Conservation (phyloP, 768 basidiomycete species). For the Boletellus ananas region DNA sequence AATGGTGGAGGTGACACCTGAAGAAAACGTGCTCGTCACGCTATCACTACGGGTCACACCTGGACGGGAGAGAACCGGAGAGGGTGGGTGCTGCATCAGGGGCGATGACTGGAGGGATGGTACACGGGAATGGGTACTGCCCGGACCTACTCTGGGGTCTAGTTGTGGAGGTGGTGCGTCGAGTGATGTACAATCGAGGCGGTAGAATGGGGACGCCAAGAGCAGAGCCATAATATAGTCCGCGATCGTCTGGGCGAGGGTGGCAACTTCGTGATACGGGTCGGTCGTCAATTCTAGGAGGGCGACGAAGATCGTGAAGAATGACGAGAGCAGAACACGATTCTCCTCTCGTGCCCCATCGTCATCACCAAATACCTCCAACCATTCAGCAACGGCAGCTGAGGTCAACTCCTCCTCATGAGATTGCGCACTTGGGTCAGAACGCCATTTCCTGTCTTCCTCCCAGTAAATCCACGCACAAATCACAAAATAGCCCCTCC, state of each 20-base stretch:
- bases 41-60: conserved; percentile 56
- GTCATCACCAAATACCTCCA: conserved; percentile 64
- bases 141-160: conserved; percentile 31
- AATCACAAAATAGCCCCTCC: conserved; percentile 93
- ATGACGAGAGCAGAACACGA: conserved; percentile 80
- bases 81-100: conserved; percentile 40
- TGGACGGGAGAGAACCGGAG: conserved; percentile 48
- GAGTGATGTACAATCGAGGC: conserved; percentile 66
- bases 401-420: conserved; percentile 71
- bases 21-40: conserved; percentile 55
- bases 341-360: conserved; percentile 71
- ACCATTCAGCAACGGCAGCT: conserved; percentile 75
- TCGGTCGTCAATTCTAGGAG: conserved; percentile 90
- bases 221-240: conserved; percentile 92
- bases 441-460: conserved; percentile 71
- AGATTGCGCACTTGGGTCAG: conserved; percentile 28
- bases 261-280: conserved; percentile 89
- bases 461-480: conserved; percentile 98
- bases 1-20: conserved; percentile 63
- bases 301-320: conserved; percentile 88
- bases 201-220: conserved; percentile 82
- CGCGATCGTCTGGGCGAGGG: conserved; percentile 83
- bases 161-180: conserved; percentile 42
- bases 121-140: conserved; percentile 38
- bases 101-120: conserved; percentile 53